Evolutionary conservation across 2,329 filamentous ascomycete genomes (phyloP), one percentile per base, ranked within the genome.

Genomic region (Elsinoe perseae): DNA sequence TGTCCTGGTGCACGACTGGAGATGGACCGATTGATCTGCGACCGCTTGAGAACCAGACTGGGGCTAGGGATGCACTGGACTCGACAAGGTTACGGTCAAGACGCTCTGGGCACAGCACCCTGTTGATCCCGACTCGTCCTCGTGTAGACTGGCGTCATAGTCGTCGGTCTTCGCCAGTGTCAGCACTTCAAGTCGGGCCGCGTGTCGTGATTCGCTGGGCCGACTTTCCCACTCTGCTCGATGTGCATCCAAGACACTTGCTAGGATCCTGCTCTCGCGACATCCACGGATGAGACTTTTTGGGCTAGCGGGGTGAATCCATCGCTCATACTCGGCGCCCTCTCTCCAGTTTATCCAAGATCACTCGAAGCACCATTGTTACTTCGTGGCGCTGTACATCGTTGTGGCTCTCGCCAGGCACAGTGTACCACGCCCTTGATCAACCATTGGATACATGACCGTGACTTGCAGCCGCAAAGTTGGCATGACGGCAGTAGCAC

Each of bases 271-370:
- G n/a, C 48, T n/a, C 28, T 16, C 32, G 30, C 18, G 18, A 28
- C 48, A 32, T 32, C 48, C 48, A 52, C 30, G 32, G 48, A 25
- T 52, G 48, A 38, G 18, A 52, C 48, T 34, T 36, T 30, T 52
- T 38, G 48, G 30, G 2, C 21, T 25, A 38, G 48, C 48, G 48
- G 48, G 48, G 48, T 34, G 25, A 30, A 34, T 52, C 48, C 48
- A 38, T 52, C 48, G 32, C 25, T 9, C 16, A 16, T 23, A 28
- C 32, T 52, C 44, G 44, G 43, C 7, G 9, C 14, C 25, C 25
- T 30, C 32, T 50, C 25, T 50, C 16, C 44, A 50, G 16, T 50
- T 32, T 32, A 30, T 30, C 44, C 44, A 50, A 32, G 7, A 25
- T 32, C 14, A 30, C 27, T n/a, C 21, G 32, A 16, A 20, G 5